Base-by-base conservation (phyloP, 2,329 filamentous ascomycete genomes). In the Pseudogymnoascus sp. region DNA sequence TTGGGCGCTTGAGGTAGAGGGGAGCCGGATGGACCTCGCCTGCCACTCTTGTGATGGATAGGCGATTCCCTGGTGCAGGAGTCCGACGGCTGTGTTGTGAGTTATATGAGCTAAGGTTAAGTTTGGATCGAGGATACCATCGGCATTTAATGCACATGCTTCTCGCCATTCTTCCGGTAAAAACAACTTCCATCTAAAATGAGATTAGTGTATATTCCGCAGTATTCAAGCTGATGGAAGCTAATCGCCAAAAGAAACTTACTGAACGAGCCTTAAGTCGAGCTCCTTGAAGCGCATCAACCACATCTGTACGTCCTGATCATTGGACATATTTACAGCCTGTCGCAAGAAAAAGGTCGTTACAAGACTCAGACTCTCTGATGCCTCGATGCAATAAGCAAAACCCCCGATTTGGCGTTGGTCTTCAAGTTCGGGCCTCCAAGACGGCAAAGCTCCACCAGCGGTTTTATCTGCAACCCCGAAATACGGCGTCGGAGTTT, bases 401-500 rank as follows among this genome's bases (percentile, higher is more conserved):
- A 72, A 72, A 2, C 66, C 70, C 1, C 70, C 76, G 1, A 77
- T 61, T 4, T 70, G 70, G 5, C 67, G 66, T 19, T 72, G 69
- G 7, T 69, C 70, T 2, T 68, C 69, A 11, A 65, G 62, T 3
- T 69, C 67, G 30, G 62, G 66, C 65, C 55, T 67, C 36, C 59
- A 64, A 55, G 49, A 67, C 36, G 63, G 68, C 9, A 69, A 63
- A 2, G 64, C 49, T 11, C 65, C 65, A 35, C 61, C 63, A 39
- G 65, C 67, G 8, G 69, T 67, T 49, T 69, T 70, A 33, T 76
- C 73, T 2, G 73, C 69, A 4, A 78, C 71, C 5, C 76, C 76
- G 65, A 78, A 78, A 61, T 73, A 77, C 0, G 76, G 76, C 1
- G 76, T 74, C 1, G 62, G 65, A 0, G 69, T 65, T 22, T 68